phyloP scores from a whole-genome alignment of 192 early-diverging fungal genomes.

The Piromyces finnis region DNA sequence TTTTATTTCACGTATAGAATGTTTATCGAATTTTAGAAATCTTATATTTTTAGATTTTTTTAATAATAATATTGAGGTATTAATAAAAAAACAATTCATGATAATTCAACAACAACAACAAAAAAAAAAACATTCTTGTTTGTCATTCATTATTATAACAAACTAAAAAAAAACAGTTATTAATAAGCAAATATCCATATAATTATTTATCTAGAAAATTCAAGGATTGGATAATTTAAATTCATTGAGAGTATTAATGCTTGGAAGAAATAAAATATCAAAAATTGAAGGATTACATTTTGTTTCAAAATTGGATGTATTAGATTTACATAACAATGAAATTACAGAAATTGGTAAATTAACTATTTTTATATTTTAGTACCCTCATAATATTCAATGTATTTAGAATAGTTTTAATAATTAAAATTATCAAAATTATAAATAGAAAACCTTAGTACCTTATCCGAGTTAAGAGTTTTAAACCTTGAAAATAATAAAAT shows the following conservation, averaged over 20 bases:
- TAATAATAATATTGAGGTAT: conserved; percentile 25
- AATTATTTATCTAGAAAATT: conserved; percentile 4
- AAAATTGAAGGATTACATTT: conserved; percentile 13
- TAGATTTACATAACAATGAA: conserved; percentile 27
- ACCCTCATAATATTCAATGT: no score
- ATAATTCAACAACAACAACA: neutral
- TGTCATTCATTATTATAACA: no score
- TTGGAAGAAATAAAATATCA: conserved; percentile 23
- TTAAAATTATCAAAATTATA: neutral
- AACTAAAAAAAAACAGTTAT: no score
- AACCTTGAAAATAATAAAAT: conserved; percentile 32
- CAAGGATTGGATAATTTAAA: conserved; percentile 10
- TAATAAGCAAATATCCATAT: no score
- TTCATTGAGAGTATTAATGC: conserved; percentile 29
- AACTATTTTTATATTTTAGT: neutral
- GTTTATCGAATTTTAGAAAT: conserved; percentile 14
- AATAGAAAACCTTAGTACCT: conserved; percentile 18
- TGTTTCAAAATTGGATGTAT: conserved; percentile 19
- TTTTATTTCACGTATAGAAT: conserved; percentile 17
- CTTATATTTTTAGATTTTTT: conserved; percentile 32
- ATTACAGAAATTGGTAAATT: conserved; percentile 18
- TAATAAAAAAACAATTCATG: neutral
- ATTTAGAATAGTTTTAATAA: no score
- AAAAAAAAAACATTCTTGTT: neutral
- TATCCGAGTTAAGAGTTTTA: conserved; percentile 17